Conservation (phyloP, 2,329 filamentous ascomycete genomes). For the Rhinocladiella similis region DNA sequence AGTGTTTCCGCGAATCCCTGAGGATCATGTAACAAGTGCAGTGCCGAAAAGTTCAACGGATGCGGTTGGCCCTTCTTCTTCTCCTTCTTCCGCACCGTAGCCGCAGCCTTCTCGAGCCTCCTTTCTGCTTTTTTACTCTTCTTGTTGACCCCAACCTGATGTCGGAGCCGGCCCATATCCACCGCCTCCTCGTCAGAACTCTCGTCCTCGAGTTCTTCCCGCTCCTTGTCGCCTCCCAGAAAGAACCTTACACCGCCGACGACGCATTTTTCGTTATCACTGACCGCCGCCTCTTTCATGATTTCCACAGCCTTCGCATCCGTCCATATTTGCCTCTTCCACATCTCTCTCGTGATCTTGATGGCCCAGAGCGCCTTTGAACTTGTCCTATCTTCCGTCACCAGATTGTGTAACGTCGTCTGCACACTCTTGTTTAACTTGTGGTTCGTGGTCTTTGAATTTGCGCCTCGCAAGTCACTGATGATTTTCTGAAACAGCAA, state of each 20-base stretch:
- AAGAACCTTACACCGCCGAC: constrained; percentile 89
- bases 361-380: constrained; percentile 92
- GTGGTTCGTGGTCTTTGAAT: constrained; percentile 86
- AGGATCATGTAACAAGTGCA: constrained; percentile 90
- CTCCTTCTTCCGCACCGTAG: constrained; percentile 79
- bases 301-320: constrained; percentile 94
- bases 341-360: constrained; percentile 90
- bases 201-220: constrained; percentile 88
- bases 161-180: constrained; percentile 78
- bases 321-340: constrained; percentile 95
- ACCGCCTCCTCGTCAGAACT: constrained; percentile 76
- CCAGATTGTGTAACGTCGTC: constrained; percentile 86
- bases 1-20: constrained; percentile 89
- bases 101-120: constrained; percentile 74
- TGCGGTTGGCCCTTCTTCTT: constrained; percentile 86
- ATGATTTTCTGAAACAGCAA: constrained; percentile 89
- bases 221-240: constrained; percentile 90
- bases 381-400: constrained; percentile 81
- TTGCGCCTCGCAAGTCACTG: constrained; percentile 83
- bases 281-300: constrained; percentile 90
- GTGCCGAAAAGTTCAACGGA: constrained; percentile 89
- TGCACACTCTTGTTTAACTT: constrained; percentile 90
- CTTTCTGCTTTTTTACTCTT: constrained; percentile 87
- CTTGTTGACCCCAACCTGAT: constrained; percentile 91
- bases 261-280: constrained; percentile 91